A percentile compares a stretch with the other conserved stretches of the same genome.
phyloP scores from a whole-genome alignment of 106 monocot species.

The Phalaenopsis equestris region DNA sequence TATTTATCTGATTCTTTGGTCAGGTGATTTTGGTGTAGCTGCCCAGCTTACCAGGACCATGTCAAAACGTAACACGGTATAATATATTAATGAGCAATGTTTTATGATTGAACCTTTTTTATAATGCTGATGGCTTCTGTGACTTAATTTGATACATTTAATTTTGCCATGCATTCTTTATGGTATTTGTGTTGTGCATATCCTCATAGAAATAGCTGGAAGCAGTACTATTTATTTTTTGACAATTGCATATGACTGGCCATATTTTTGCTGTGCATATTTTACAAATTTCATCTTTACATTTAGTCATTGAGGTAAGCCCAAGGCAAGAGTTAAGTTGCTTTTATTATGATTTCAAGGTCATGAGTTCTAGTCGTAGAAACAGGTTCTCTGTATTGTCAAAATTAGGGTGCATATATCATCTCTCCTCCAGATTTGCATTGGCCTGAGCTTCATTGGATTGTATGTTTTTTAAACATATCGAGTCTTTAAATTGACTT shows the following conservation, averaged over 20 bases:
- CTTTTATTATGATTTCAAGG: background rate
- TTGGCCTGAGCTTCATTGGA: background rate
- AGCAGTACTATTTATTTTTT: background rate
- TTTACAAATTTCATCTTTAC: background rate
- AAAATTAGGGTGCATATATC: background rate
- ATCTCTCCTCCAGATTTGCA: background rate
- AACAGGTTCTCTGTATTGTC: background rate
- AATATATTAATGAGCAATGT: conserved; percentile 1
- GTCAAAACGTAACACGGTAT: conserved; percentile 99
- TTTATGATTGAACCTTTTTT: background rate
- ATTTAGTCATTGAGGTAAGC: background rate
- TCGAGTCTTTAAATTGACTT: background rate
- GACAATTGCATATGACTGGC: background rate
- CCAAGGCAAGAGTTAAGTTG: background rate
- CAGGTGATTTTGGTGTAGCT: conserved; percentile 99
- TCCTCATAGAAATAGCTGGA: background rate
- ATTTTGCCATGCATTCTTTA: background rate
- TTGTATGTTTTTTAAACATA: background rate
- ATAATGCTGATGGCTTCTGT: background rate
- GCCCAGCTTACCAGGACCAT: conserved; percentile 98
- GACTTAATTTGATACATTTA: background rate
- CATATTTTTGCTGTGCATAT: background rate
- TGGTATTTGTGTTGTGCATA: background rate
- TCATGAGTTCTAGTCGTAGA: background rate
- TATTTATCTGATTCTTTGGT: conserved; percentile 16